phyloP scores from a whole-genome alignment of 805 yeast species.

The Cyberlindnera maritima region DNA sequence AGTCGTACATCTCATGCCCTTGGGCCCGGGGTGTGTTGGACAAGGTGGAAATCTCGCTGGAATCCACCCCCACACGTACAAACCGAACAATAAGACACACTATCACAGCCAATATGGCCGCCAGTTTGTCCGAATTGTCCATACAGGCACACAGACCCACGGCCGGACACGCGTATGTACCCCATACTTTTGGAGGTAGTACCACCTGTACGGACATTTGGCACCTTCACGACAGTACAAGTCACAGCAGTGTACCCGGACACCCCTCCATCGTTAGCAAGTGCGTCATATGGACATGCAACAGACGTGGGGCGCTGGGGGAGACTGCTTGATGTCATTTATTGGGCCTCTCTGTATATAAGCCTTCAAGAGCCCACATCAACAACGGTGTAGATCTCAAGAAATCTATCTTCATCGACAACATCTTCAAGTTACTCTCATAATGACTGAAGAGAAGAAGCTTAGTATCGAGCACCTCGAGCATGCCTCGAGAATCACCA shows the following conservation, averaged over 20 bases:
- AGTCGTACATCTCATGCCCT: too few relatives aligned
- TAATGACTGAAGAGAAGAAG: slow-evolving; percentile 11
- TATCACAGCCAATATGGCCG: background rate
- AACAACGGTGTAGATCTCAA: background rate
- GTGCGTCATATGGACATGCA: background rate
- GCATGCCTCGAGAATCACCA: slow-evolving; percentile 14
- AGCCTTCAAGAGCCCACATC: background rate
- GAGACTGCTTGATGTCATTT: too few relatives aligned
- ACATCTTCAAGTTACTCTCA: background rate
- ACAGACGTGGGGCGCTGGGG: background rate
- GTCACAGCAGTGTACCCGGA: too few relatives aligned
- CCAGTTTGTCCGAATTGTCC: background rate
- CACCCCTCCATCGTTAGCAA: too few relatives aligned
- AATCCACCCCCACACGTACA: too few relatives aligned
- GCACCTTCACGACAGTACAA: background rate
- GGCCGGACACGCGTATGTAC: background rate
- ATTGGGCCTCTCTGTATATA: background rate
- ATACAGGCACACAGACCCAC: background rate
- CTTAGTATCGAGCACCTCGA: slow-evolving; percentile 17
- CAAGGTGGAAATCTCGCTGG: too few relatives aligned
- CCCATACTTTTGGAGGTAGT: background rate
- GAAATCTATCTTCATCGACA: too few relatives aligned
- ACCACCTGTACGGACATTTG: too few relatives aligned
- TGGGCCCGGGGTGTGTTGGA: too few relatives aligned
- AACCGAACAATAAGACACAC: too few relatives aligned